Conservation (phyloP, 495 filamentous ascomycete species). For the Penicillium verhagenii region DNA sequence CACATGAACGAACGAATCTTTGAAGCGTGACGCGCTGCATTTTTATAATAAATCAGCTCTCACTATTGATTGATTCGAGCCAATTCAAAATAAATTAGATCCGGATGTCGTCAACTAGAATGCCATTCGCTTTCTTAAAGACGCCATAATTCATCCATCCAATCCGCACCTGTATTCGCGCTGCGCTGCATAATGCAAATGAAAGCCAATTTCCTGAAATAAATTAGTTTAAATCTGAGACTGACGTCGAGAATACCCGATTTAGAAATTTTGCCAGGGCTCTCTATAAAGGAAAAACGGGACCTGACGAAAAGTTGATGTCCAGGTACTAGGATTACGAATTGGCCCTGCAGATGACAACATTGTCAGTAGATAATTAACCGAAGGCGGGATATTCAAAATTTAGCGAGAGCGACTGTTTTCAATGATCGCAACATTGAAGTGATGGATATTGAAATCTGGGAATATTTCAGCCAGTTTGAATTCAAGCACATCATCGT, state of each 20-base stretch:
- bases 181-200: neutral
- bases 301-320: neutral
- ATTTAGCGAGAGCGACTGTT: too few species aligned
- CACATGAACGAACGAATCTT: too few species aligned
- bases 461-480: too few species aligned
- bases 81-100: neutral
- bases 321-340: neutral
- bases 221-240: too few species aligned
- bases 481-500: neutral
- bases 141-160: neutral
- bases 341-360: neutral
- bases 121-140: neutral
- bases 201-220: too few species aligned
- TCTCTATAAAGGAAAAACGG: neutral
- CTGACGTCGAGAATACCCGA: too few species aligned
- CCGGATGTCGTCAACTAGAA: neutral
- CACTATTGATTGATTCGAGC: neutral
- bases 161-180: neutral
- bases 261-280: too few species aligned
- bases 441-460: too few species aligned
- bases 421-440: too few species aligned
- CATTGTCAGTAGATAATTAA: neutral
- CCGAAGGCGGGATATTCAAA: neutral
- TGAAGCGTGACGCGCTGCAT: too few species aligned
- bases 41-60: neutral